Conservation (phyloP, 2,329 filamentous ascomycete species). For the Gaeumannomyces tritici region DNA sequence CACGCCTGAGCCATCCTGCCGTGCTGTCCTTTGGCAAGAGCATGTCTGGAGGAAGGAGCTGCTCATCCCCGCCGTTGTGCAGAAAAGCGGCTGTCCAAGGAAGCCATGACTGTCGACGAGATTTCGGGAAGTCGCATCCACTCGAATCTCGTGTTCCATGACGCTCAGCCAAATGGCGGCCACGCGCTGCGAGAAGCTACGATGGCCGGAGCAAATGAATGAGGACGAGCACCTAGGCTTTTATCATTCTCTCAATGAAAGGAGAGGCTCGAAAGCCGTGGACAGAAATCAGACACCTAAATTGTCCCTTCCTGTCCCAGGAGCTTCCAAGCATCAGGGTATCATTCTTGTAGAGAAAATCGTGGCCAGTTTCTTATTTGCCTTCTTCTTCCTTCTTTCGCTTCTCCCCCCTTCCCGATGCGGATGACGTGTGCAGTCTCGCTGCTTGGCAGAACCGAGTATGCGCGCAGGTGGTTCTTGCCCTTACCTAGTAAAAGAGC, state of each 20-base stretch:
- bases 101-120: not conserved
- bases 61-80: not conserved
- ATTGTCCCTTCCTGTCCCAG: not conserved
- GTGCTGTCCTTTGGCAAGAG: not conserved
- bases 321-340: not conserved
- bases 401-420: no score
- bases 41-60: not conserved
- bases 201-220: not conserved
- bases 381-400: no score
- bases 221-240: not conserved
- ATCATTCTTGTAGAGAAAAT: not conserved
- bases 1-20: not conserved
- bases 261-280: not conserved
- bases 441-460: no score
- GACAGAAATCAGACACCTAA: not conserved
- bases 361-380: not conserved
- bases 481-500: constrained; percentile 53
- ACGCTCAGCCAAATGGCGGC: no score
- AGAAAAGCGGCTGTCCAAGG: not conserved
- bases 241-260: not conserved
- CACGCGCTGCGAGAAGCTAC: no score
- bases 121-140: not conserved
- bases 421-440: not conserved
- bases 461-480: not conserved
- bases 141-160: not conserved